Conservation (phyloP, 371 early-diverging fungal genomes). For the Cokeromyces recurvatus region DNA sequence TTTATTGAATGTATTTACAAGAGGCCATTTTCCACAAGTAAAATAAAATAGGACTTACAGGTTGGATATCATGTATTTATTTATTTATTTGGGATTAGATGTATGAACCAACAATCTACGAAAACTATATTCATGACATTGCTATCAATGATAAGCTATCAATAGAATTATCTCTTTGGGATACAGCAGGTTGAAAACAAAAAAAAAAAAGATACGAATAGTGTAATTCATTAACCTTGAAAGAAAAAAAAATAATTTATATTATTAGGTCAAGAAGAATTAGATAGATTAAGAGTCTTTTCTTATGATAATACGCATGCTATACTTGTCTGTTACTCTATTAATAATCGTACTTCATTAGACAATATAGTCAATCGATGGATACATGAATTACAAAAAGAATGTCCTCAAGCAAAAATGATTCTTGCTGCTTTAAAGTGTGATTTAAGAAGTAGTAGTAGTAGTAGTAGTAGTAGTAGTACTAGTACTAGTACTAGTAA, state of each 20-base stretch:
- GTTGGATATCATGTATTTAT: no score
- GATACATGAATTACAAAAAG: slow-evolving; percentile 44
- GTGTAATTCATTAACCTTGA: background rate
- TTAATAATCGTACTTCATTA: slow-evolving; percentile 53
- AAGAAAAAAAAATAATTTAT: slow-evolving; percentile 1
- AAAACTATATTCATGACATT: no score
- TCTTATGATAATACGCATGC: slow-evolving; percentile 57
- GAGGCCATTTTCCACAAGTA: no score
- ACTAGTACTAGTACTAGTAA: no score
- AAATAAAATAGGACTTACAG: no score
- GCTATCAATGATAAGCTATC: no score
- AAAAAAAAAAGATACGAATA: no score
- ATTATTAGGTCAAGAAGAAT: slow-evolving; percentile 62
- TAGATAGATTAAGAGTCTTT: slow-evolving; percentile 52
- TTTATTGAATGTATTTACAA: no score
- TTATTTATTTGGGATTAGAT: no score
- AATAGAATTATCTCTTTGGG: slow-evolving; percentile 66
- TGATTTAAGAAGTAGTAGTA: slow-evolving; percentile 55
- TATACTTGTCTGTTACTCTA: slow-evolving; percentile 54
- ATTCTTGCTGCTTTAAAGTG: slow-evolving; percentile 56
- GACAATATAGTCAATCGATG: slow-evolving; percentile 56
- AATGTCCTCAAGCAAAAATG: slow-evolving; percentile 45
- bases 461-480: no score
- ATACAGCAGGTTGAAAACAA: slow-evolving; percentile 86
- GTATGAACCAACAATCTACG: no score